Evolutionary conservation across 1,284 basidiomycete species (phyloP), one percentile per base, ranked within the genome.

Genomic region (Trametes pubescens): DNA sequence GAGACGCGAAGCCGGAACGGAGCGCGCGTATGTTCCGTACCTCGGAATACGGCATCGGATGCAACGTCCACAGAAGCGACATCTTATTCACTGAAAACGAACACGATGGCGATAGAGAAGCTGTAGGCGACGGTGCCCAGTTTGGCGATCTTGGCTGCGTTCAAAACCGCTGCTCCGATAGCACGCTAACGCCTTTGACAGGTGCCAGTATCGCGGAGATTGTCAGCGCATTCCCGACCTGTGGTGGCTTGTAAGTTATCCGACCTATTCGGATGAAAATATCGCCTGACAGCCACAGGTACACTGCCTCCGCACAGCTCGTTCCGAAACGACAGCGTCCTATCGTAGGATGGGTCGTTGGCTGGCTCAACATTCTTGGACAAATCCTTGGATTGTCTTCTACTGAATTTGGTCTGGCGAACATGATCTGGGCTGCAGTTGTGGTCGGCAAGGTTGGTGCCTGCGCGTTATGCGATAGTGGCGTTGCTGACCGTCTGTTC

Each of bases 331-430:
- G 77, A 60, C 84, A 91, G 71, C 86, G 92, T 59, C 86, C 92
- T 14, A 84, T 84, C 71, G 86, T 74, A 40, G 90, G 90, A 24
- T 92, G 89, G 90, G 78, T 93, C 18, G 91, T 92, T 51, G 93
- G 93, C 59, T 95, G 88, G 92, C 84, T 97, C 56, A 97, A 96
- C 75, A 87, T 95, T 51, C 87, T 96, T 13, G 94, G 93, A 81
- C 94, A 95, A 76, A 86, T 93, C 60, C 91, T 92, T 5, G 94
- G 94, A 37, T 81, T 95, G 51, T 88, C 92, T 1, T 94, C 92
- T 1, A 95, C 94, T 2, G 95, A 96, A 76, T 97, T 93, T 73
- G 95, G 95, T 61, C 82, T 98, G 24, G 85, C 92, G 32, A 86
- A 87, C 74, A 96, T 97, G 95, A 95, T 97, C 66, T 90, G 92